Evolutionary conservation across 306 rosid species (phyloP).

Genomic region (Casuarina cunninghamiana): DNA sequence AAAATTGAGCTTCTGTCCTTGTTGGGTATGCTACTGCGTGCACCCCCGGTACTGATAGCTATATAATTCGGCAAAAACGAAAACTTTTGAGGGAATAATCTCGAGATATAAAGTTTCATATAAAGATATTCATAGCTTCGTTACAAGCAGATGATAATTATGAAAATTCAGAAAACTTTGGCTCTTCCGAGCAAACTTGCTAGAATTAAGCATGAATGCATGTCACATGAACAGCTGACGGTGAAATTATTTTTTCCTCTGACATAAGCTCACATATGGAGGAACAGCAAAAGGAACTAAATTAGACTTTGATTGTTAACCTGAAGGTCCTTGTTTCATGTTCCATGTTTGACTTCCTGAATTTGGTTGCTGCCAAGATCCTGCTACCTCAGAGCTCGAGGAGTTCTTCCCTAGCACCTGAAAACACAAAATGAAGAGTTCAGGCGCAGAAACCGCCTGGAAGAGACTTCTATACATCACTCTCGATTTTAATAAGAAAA

Average conservation of each 20-base stretch:
- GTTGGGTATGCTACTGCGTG: constrained; percentile 28
- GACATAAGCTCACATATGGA: neutral
- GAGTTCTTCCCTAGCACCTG: constrained; percentile 40
- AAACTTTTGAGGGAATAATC: constrained; percentile 16
- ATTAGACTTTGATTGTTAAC: constrained; percentile 11
- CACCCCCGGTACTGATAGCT: constrained; percentile 32
- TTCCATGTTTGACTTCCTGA: constrained; percentile 37
- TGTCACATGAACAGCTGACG: neutral
- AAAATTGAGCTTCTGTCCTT: constrained; percentile 36
- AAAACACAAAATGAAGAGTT: constrained; percentile 16
- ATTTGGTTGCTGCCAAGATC: constrained; percentile 38
- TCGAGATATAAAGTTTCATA: neutral
- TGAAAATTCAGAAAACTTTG: constrained; percentile 14
- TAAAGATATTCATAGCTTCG: neutral
- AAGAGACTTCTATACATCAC: neutral
- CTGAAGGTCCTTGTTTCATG: constrained; percentile 40
- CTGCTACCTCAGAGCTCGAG: constrained; percentile 29
- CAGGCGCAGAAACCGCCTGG: neutral
- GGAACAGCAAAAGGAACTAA: constrained; percentile 2
- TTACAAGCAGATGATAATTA: neutral
- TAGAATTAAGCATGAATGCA: neutral
- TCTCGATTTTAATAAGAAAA: no score
- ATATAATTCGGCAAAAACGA: neutral
- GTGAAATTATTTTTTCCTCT: neutral
- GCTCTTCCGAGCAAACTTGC: constrained; percentile 1